Conservation (phyloP, 176 grass and related monocot species). For the Avena eriantha region DNA sequence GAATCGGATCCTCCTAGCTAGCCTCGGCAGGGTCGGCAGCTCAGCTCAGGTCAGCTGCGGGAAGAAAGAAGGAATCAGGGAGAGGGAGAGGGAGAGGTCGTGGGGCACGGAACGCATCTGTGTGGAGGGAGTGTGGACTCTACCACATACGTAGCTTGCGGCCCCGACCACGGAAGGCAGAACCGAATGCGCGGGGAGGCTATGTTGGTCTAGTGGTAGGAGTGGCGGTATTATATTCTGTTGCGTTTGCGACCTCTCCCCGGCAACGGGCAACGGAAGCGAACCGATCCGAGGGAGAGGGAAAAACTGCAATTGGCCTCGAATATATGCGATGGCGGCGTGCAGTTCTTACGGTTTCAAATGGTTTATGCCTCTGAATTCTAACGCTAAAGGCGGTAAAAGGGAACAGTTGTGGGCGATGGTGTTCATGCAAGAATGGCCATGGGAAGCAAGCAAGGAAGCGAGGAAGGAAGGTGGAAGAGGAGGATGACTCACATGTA, state of each 20-base stretch:
- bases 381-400: neutral
- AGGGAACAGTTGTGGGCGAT: neutral
- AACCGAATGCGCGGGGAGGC: neutral
- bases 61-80: neutral
- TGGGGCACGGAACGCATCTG: conserved; percentile 16
- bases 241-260: neutral
- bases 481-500: conserved; percentile 7
- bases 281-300: neutral
- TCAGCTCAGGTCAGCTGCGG: too few species aligned
- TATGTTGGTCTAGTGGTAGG: too few species aligned
- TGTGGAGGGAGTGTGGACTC: neutral
- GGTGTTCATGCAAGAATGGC: neutral
- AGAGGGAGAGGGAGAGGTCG: neutral
- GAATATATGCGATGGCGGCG: neutral
- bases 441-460: neutral
- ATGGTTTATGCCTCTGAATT: neutral
- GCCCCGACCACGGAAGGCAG: conserved; percentile 37
- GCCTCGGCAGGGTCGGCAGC: too few species aligned
- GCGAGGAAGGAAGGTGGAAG: neutral
- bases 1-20: neutral
- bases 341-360: neutral
- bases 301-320: neutral
- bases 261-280: neutral
- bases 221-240: neutral
- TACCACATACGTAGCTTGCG: neutral